Percentiles rank a stretch among this genome's conserved stretches.
These are phyloP conservation scores for Phialophora expanda DNA, from an alignment of 2,329 filamentous ascomycete genomes.

Conservation along the genomic window DNA sequence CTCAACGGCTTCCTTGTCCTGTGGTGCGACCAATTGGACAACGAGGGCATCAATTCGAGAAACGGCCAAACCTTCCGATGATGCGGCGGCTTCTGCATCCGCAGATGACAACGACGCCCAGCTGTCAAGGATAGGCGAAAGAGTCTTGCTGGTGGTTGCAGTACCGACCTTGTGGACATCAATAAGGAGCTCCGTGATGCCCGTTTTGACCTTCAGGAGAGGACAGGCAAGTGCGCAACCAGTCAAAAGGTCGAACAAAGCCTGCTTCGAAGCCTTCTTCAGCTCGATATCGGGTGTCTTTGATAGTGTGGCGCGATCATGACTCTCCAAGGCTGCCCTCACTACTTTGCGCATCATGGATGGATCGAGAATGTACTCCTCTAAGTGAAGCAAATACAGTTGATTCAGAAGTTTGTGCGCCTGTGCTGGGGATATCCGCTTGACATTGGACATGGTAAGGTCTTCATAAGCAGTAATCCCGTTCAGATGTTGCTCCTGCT, in stretches of 20 bases:
- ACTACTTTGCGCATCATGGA: conserved; percentile 71
- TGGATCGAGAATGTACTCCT: conserved; percentile 84
- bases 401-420: conserved; percentile 65
- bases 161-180: conserved; percentile 73
- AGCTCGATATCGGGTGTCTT: conserved; percentile 55
- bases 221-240: conserved; percentile 74
- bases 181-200: conserved; percentile 73
- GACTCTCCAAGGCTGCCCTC: conserved; percentile 63
- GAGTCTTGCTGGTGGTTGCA: conserved; percentile 71
- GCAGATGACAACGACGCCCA: conserved; percentile 66
- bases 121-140: conserved; percentile 74
- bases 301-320: conserved; percentile 43
- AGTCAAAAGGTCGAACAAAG: conserved; percentile 73
- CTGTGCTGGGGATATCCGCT: conserved; percentile 23
- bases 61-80: conserved; percentile 55
- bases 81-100: conserved; percentile 59
- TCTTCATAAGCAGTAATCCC: conserved; percentile 25
- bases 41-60: conserved; percentile 59
- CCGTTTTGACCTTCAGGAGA: conserved; percentile 69
- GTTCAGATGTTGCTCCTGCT: conserved; percentile 38
- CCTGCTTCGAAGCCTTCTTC: conserved; percentile 67
- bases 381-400: conserved; percentile 74
- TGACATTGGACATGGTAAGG: conserved; percentile 25
- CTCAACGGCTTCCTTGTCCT: conserved; percentile 63
- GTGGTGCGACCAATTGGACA: conserved; percentile 59